Evolutionary conservation across 2,329 filamentous ascomycete genomes (phyloP), one percentile per base, ranked within the genome.

Genomic region (Xylaria arbuscula): DNA sequence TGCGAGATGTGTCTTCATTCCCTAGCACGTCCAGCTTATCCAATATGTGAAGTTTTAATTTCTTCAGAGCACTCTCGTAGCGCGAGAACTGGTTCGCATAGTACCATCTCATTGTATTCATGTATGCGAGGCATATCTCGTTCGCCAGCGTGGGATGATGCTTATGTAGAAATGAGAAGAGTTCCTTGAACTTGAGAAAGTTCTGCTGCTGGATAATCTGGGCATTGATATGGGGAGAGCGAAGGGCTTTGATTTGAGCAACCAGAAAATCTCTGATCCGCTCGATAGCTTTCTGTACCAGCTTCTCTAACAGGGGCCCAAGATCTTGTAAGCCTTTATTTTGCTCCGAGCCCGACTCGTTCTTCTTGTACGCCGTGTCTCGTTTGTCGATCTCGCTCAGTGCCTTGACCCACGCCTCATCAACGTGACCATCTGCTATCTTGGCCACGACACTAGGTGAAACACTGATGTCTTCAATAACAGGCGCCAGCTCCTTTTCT

Each of bases 101-200:
- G 77, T 99, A 99, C 96, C 96, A 99, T 62, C 94, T 89, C 93
- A 99, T 99, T 0, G 97, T 99, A 79, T 98, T 97, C 83, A 97
- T 91, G 76, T 99, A 99, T 3, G 97, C 96, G 78, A 93, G 92
- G 9, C 90, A 90, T 72, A 99, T 97, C 80, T 99, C 93, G 62
- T 94, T 91, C 9, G 93, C 93, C 6, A 99, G 88, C n/a, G 88
- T 86, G 0, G 92, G 84, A 75, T 98, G 94, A 72, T 95, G 92
- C 73, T 88, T 90, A 68, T 93, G 89, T 38, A 99, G 85, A 77
- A 98, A 99, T 6, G 88, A 86, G 80, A 91, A 99, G 0, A 98
- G 83, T 40, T 97, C 94, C 78, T 93, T 97, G 82, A 94, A 97
- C 74, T 89, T 91, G 57, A 98, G 83, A 74, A 99, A 94, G 68